Conservation (phyloP, 768 basidiomycete species). For the Fistulinella prunicolor region DNA sequence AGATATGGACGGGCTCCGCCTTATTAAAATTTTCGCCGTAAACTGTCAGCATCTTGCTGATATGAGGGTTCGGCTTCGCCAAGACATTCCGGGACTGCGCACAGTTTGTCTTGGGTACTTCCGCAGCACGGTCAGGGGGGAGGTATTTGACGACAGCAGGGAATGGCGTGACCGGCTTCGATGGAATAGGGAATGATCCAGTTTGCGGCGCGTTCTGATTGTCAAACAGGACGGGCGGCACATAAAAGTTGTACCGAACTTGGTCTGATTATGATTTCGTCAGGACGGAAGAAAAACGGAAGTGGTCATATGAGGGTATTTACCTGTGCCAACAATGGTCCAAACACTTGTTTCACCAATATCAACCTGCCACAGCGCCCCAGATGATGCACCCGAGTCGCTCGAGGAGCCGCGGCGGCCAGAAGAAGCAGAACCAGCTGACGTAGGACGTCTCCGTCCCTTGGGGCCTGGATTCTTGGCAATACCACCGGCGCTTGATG, state of each 20-base stretch:
- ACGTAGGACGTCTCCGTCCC: conserved; percentile 69
- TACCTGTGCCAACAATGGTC: conserved; percentile 92
- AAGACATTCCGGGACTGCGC: conserved; percentile 62
- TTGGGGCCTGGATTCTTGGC: conserved; percentile 38
- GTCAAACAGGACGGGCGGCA: conserved; percentile 82
- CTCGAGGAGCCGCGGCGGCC: conserved; percentile 63
- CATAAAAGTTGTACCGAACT: conserved; percentile 91
- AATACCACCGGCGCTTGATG: conserved; percentile 58
- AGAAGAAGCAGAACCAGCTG: conserved; percentile 69
- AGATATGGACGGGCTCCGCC: conserved; percentile 74
- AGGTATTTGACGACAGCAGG: conserved; percentile 88
- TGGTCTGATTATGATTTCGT: conserved; percentile 53
- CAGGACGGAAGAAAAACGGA: conserved; percentile 9
- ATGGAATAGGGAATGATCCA: conserved; percentile 74
- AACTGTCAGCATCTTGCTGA: conserved; percentile 77
- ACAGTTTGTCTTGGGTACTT: conserved; percentile 74
- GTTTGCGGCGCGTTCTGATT: conserved; percentile 69
- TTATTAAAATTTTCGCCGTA: conserved; percentile 91
- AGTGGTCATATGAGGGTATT: conserved; percentile 18
- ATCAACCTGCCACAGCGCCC: conserved; percentile 84
- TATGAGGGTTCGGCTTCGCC: conserved; percentile 74
- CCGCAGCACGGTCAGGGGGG: conserved; percentile 82
- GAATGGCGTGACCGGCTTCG: conserved; percentile 82
- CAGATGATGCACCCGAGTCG: conserved; percentile 69
- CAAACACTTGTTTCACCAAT: conserved; percentile 93